Evolutionary conservation across 768 basidiomycete species (phyloP).

Genomic region (Lactarius indigo): DNA sequence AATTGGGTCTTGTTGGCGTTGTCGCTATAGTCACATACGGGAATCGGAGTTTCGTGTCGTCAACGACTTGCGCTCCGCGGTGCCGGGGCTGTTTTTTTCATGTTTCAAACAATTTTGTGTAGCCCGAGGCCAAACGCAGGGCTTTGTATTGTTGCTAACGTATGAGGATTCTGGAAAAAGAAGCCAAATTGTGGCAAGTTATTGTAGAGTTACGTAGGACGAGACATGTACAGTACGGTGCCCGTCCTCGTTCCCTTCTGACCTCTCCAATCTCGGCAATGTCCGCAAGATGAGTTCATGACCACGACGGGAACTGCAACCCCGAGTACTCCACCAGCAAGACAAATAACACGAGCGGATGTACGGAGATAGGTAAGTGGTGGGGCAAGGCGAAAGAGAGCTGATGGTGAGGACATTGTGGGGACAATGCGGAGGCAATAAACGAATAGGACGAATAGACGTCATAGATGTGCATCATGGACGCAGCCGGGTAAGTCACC

Average conservation of each 20-base stretch:
- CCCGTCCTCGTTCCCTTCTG: neutral
- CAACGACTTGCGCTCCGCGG: constrained; percentile 4
- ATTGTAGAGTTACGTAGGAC: neutral
- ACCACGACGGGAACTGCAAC: neutral
- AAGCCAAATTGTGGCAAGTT: neutral
- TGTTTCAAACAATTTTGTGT: neutral
- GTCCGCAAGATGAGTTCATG: constrained; percentile 9
- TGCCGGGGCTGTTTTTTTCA: neutral
- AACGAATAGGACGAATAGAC: constrained; percentile 1
- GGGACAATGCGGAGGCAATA: constrained; percentile 5
- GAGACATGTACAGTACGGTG: neutral
- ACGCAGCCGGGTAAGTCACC: neutral
- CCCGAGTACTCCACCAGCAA: constrained; percentile 1
- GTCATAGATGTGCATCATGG: constrained; percentile 14
- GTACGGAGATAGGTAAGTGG: neutral
- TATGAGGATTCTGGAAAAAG: neutral
- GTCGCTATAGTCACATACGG: neutral
- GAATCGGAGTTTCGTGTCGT: neutral
- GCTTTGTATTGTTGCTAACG: neutral
- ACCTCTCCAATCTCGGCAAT: neutral
- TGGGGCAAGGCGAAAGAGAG: neutral
- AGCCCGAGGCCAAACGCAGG: neutral
- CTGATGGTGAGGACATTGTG: constrained; percentile 5
- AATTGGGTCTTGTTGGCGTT: neutral
- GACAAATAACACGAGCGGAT: neutral